Base-by-base conservation (phyloP, 2,329 filamentous ascomycete genomes). In the Pezicula carpinea region DNA sequence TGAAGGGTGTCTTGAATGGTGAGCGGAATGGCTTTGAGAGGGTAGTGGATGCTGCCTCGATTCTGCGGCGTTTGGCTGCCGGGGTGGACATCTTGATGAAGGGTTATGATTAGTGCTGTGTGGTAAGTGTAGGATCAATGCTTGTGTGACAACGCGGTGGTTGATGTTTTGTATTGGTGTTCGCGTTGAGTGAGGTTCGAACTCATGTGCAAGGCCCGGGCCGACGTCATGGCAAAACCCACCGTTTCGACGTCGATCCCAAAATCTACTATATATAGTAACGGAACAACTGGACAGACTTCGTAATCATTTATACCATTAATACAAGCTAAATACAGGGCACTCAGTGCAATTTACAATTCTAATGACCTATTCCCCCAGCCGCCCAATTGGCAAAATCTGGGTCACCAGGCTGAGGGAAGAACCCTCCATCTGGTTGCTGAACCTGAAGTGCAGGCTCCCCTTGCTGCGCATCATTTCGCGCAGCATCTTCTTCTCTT, bases 11-110 rank as follows among this genome's bases (percentile, higher is more conserved):
- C 54, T 75, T 77, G 51, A 85, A 75, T 13, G 84, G 85, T 39
- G 85, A 88, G 54, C 83, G 82, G 69, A 89, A 89, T 0, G 85
- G 85, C 60, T 83, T 85, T 52, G 76, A 75, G 40, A 88, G 75
- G 6, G 76, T 76, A n/a, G 71, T 72, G 18, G 74, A 67, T 33
- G 78, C 74, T 38, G 75, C 69, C 48, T 83, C 74, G 52, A 85
- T 68, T 53, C 81, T 79, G 50, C 83, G 81, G 42, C 82, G 78
- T 69, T 87, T 87, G 48, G 71, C 71, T 47, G 74, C 67, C 47
- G 74, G 75, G 41, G 70, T 72, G 49, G 69, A 69, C 72, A 76
- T 73, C 51, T 54, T 57, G 60, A 54, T 48, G 18, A 50, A 18
- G 29, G 36, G 26, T 33, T 3, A 36, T 15, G 44, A 53, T 62